Evolutionary conservation across 169 alveolate species (phyloP), one percentile per base, ranked within the genome.

Genomic region (Plasmodium adleri): DNA sequence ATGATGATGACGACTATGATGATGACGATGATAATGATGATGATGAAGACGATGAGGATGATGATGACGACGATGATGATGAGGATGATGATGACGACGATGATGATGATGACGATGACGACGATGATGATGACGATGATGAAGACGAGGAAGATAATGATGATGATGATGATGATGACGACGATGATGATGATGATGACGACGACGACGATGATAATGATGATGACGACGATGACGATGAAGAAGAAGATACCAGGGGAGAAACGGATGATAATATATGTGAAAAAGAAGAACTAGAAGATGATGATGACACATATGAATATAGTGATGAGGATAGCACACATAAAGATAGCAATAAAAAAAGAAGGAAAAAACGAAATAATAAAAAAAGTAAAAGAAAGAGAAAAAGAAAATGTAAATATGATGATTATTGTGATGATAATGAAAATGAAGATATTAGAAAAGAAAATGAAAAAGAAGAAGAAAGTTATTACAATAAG

Each of bases 401-500:
- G 50, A 72, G 32, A n/a, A 50, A 13, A 12, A 66, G 67, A n/a
- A 64, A 45, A 59, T 28, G 13, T 8, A 32, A 52, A 7, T 17
- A 43, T 50, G 13, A 22, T 70, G 39, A 49, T 15, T 63, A 17
- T 49, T 22, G 9, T 63, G 74, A 22, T 26, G 62, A 26, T 70
- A 10, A 17, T 12, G 49, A 56, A 70, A 8, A 43, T 22, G 26
- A 28, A 6, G 62, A 49, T 6, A 50, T 52, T 17, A 22, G 49
- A 49, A 60, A 54, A 50, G 75, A 71, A 52, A 47, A 13, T 6
- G 6, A 12, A 20, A 58, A 26, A 32, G 92, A 66, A 32, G 64
- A 66, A 17, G 90, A 72, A 15, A 87, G 15, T 32, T 50, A 74
- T 62, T 87, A 74, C 52, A 47, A 56, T 28, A 66, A 71, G 32